Evolutionary conservation across 1,284 basidiomycete genomes (phyloP), one percentile per base, ranked within the genome.

Genomic region (Entoloma clypeatum): DNA sequence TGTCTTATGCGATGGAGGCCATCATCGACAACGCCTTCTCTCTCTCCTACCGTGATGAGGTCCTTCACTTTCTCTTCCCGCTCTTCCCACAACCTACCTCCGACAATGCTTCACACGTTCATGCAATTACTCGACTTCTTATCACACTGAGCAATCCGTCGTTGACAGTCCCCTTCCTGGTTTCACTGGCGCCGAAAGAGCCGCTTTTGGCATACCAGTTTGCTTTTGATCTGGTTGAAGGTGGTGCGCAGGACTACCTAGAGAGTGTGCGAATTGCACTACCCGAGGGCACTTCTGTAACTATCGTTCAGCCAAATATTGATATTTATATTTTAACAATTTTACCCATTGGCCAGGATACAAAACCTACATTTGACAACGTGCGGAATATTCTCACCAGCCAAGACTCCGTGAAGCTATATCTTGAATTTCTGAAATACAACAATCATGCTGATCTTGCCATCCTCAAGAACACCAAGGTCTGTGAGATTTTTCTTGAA

Each of bases 361-460:
- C 76, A 23, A 76, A 77, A 57, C 65, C 69, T 14, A 71, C 75
- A 19, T 87, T 80, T 56, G 79, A 86, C 50, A 83, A 84, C 48
- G 68, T 94, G 32, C 77, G 84, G 39, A 77, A 74, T 44, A 95
- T 98, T 48, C 69, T 98, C 19, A 83, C 80, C 14, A 93, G 94
- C 9, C 86, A 90, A 54, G 87, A 91, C 56, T 89, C 87, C 23
- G 90, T 95, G 41, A 89, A 91, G 57, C 68, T 96, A 24, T 93
- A 93, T 64, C 78, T 94, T 33, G 90, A 96, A 65, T 97, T 98
- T 72, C 74, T 98, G 41, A 88, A 87, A 65, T 83, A 86, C 49
- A 93, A 94, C 65, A 95, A 95, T 65, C 88, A 91, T 59, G 85
- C 87, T 42, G 94, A 97, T 59, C 74, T 92, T 62, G 71, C 89